Base-by-base conservation (phyloP, 1,284 basidiomycete genomes). In the Cryptococcus sp. region DNA sequence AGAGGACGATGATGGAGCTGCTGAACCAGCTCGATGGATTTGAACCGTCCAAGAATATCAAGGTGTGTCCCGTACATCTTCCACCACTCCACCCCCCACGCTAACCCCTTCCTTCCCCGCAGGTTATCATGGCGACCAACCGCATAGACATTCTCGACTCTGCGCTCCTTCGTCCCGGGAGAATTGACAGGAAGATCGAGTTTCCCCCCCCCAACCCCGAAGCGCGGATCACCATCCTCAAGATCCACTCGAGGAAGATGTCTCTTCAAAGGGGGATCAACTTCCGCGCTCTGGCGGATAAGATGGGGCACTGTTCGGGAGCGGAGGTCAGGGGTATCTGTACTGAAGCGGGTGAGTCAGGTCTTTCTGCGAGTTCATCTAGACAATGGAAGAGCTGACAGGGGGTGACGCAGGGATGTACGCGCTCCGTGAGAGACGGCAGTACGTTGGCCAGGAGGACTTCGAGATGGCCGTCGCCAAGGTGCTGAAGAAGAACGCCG, bases 221-320 rank as follows among this genome's bases (percentile, higher is more conserved):
- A 77, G 95, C 95, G 6, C 88, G 95, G 68, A 91, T 98, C 44
- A 90, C 91, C 23, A 98, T 98, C 76, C 83, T 98, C 47, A 87
- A 93, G 53, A 98, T 98, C 64, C 95, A 98, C 77, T 96, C 92
- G 39, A 85, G 95, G 67, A 98, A 98, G 88, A 98, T 98, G 96
- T 97, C 93, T 5, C 81, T 98, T 44, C 94, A 98, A 80, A 85
- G 95, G 59, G 95, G 95, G 5, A 98, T 98, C 79, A 95, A 98
- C 79, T 83, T 98, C 28, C 87, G 92, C 36, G 86, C 88, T 1
- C 82, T 98, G 15, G 95, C 95, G 0, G 95, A 98, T 77, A 98
- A 98, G 83, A 98, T 98, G 95, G 95, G 95, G 3, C 90, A 95
- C 71, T 97, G 94, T 74, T 96, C 92, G 1, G 95, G 95, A 70